These are phyloP conservation scores for Phalaenopsis equestris DNA, from an alignment of 106 monocot species.

Conservation along the genomic window DNA sequence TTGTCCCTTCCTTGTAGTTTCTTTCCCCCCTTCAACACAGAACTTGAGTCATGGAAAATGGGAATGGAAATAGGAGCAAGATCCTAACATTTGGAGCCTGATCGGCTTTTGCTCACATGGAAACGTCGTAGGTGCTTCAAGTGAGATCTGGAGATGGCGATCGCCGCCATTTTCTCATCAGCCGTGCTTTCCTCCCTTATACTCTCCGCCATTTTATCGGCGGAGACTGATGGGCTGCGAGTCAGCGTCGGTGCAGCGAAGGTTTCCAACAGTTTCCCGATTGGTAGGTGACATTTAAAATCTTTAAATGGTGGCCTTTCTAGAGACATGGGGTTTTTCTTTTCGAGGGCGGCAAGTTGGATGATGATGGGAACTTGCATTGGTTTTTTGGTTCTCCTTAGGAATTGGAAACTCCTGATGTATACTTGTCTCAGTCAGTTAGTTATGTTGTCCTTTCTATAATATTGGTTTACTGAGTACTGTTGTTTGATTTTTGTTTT, in stretches of 20 bases:
- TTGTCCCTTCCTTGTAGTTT: background rate
- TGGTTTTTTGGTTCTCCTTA: background rate
- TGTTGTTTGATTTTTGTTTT: background rate
- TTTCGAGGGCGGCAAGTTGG: background rate
- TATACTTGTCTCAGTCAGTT: background rate
- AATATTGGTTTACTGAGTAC: background rate
- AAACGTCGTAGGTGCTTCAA: background rate
- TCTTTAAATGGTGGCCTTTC: background rate
- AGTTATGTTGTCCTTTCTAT: background rate
- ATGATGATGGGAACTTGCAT: background rate
- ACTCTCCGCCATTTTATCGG: background rate
- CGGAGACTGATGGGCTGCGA: background rate
- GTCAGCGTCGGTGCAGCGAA: background rate
- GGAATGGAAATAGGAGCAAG: background rate
- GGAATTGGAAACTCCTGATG: background rate
- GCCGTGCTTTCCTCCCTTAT: background rate
- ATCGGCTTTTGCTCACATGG: background rate
- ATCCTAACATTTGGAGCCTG: background rate
- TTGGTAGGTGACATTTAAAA: slow-evolving; percentile 7
- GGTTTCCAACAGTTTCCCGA: background rate
- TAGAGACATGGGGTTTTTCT: background rate
- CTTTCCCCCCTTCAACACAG: background rate
- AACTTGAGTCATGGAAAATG: background rate
- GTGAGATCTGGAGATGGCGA: slow-evolving; percentile 8
- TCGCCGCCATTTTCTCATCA: background rate